Base-by-base conservation (phyloP, 306 rosid genomes). In the Lithocarpus polystachyus region DNA sequence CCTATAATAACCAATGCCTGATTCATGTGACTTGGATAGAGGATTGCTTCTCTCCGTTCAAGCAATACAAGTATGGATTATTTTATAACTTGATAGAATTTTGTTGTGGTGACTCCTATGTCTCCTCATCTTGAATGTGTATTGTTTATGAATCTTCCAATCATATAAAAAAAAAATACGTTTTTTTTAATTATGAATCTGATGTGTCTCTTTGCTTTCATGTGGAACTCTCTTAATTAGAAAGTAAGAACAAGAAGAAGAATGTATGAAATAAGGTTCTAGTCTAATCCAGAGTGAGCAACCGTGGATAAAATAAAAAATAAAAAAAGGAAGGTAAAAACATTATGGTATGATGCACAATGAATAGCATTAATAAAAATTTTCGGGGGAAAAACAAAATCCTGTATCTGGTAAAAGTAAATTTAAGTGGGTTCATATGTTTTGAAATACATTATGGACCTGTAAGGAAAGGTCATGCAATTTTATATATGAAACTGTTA, bases 1-100 rank as follows among this genome's bases (percentile, higher is more conserved):
- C n/a, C n/a, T n/a, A n/a, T n/a, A n/a, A n/a, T n/a, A n/a, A n/a
- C 98, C 99, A 74, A 93, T 95, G 96, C 97, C 96, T 37, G 99
- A 95, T 84, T 91, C 99, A 55, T 95, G 84, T 84, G 99, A 95
- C 91, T 78, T 95, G 85, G 99, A 95, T 80, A 88, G 99, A 88
- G 99, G 99, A 68, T 83, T 95, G 89, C 98, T 95, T 77, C 93
- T 95, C 88, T 90, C 99, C 19, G 98, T 95, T 73, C 99, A 95
- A 86, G 99, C 98, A 56, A 95, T 95, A 81, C 99, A 95, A 88
- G 99, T 91, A 88, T 86, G 86, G 73, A 67, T 76, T 69, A 28
- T 12, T 56, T 75, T 80, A 74, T 77, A 76, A 80, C 67, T 73
- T 64, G 71, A 37, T 67, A n/a, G 52, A 72, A 71, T 77, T 82